These are phyloP conservation scores for Arthrocladium fulminans DNA, from an alignment of 2,329 filamentous ascomycete genomes.

Conservation along the genomic window DNA sequence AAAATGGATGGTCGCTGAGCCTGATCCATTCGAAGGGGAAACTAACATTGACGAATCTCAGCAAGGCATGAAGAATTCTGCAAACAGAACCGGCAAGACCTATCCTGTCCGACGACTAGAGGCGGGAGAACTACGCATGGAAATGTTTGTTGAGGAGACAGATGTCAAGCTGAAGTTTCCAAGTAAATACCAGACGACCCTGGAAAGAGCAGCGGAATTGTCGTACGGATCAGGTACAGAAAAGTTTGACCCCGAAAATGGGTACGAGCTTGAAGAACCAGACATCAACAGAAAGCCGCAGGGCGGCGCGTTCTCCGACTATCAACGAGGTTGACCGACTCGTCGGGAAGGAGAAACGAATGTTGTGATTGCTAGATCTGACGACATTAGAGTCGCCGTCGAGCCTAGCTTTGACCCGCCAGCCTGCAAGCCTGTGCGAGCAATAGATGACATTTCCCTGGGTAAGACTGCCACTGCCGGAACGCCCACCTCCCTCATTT, in stretches of 20 bases:
- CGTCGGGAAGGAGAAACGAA: no score
- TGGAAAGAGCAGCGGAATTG: conserved; percentile 12
- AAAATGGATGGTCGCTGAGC: conserved; percentile 53
- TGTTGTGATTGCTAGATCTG: background rate
- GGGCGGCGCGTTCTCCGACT: conserved; percentile 6
- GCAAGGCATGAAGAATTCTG: background rate
- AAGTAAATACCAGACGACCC: conserved; percentile 6
- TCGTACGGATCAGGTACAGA: conserved; percentile 19
- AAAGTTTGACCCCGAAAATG: conserved; percentile 15
- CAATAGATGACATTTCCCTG: no score
- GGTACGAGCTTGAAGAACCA: conserved; percentile 17
- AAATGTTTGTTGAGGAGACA: conserved; percentile 62
- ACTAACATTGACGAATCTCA: background rate
- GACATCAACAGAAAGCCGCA: conserved; percentile 18
- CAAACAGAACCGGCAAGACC: conserved; percentile 38
- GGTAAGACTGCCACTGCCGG: no score
- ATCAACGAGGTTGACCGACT: conserved; percentile 1
- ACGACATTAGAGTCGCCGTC: no score
- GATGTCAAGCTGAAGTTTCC: conserved; percentile 40
- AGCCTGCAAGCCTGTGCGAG: no score
- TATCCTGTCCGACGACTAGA: conserved; percentile 55
- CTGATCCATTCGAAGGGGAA: conserved; percentile 29
- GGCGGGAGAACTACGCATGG: conserved; percentile 56
- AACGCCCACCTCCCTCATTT: no score
- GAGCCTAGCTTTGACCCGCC: no score